These are phyloP conservation scores for Amanita muscaria DNA, from an alignment of 768 basidiomycete genomes.

Conservation along the genomic window DNA sequence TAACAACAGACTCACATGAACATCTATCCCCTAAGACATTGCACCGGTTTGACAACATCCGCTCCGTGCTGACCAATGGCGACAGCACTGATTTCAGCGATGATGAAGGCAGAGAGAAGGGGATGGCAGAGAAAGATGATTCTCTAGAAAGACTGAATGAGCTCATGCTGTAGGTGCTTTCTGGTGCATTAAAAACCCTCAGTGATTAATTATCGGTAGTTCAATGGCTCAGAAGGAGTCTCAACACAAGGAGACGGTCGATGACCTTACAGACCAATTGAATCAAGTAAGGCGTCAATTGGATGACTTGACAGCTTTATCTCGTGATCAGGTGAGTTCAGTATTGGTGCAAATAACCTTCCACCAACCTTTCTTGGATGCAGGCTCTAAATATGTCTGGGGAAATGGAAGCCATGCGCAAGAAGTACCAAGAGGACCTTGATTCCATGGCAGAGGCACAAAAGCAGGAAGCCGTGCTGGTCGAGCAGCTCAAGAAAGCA, in stretches of 20 bases:
- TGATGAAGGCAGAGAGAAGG: slow-evolving; percentile 28
- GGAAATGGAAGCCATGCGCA: slow-evolving; percentile 69
- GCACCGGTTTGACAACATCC: slow-evolving; percentile 66
- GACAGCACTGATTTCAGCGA: slow-evolving; percentile 24
- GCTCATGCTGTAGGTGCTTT: slow-evolving; percentile 71
- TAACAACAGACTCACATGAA: slow-evolving; percentile 17
- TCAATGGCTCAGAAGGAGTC: slow-evolving; percentile 98
- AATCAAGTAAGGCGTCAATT: slow-evolving; percentile 64
- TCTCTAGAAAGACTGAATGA: slow-evolving; percentile 78
- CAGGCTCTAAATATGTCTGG: slow-evolving; percentile 83
- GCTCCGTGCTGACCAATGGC: slow-evolving; percentile 54
- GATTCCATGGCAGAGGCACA: slow-evolving; percentile 45
- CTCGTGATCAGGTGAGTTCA: slow-evolving; percentile 68
- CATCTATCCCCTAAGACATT: slow-evolving; percentile 61
- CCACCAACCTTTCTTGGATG: background rate
- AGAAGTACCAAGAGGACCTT: slow-evolving; percentile 47
- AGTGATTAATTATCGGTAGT: slow-evolving; percentile 30
- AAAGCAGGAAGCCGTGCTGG: slow-evolving; percentile 47
- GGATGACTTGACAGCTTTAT: slow-evolving; percentile 72
- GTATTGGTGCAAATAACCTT: slow-evolving; percentile 3
- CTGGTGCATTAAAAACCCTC: background rate
- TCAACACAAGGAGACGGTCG: slow-evolving; percentile 73
- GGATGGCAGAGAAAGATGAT: slow-evolving; percentile 49
- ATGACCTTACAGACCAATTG: slow-evolving; percentile 61
- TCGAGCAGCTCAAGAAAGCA: slow-evolving; percentile 39